Evolutionary conservation across 495 filamentous ascomycete species (phyloP).

Genomic region (Penicillium pancosmium): DNA sequence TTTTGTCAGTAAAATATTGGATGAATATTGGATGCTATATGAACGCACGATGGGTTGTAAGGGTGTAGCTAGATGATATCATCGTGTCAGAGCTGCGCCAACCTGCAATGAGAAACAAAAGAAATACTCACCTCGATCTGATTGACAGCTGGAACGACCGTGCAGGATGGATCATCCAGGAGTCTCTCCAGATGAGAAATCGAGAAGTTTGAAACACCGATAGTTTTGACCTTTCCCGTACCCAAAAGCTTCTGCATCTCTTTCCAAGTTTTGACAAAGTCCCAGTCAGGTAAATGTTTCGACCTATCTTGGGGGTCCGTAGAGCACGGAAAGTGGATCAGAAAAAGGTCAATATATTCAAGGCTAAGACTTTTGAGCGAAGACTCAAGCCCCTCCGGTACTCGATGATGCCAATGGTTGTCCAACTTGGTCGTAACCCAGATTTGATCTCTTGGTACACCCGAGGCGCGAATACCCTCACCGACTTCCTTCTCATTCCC

Average conservation of each 20-base stretch:
- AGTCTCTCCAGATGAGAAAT: constrained; percentile 59
- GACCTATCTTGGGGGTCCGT: constrained; percentile 55
- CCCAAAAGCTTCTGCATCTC: constrained; percentile 77
- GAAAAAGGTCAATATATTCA: constrained; percentile 80
- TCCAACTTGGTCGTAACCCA: constrained; percentile 86
- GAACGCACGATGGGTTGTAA: not conserved
- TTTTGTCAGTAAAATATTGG: constrained; percentile 48
- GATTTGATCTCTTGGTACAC: constrained; percentile 75
- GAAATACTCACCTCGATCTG: constrained; percentile 80
- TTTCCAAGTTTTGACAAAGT: constrained; percentile 77
- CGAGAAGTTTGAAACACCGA: constrained; percentile 62
- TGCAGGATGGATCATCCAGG: constrained; percentile 49
- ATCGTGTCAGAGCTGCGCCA: not conserved
- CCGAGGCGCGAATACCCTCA: constrained; percentile 72
- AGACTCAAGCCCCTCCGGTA: constrained; percentile 65
- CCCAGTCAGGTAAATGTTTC: constrained; percentile 66
- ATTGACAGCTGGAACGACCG: constrained; percentile 78
- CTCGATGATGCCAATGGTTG: constrained; percentile 73
- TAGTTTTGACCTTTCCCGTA: constrained; percentile 72
- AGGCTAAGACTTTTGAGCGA: constrained; percentile 67
- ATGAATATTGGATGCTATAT: not conserved
- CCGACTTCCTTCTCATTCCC: constrained; percentile 82
- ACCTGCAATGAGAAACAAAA: not conserved
- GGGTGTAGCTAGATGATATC: not conserved
- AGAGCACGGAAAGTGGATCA: constrained; percentile 78